Evolutionary conservation across 1,284 basidiomycete species (phyloP).

Genomic region (Microbotryum lychnidis-dioicae): DNA sequence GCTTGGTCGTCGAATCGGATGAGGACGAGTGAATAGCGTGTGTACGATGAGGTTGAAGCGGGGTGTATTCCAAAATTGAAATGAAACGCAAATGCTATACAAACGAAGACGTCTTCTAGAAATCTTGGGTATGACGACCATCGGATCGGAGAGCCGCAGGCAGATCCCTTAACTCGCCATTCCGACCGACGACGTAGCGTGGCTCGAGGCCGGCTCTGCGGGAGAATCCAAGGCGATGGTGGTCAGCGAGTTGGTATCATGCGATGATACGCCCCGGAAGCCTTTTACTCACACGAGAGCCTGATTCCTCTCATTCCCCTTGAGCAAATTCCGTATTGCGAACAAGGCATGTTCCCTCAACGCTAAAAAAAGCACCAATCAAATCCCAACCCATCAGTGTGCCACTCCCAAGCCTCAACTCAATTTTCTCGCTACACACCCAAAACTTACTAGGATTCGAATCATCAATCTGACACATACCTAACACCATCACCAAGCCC

Average conservation of each 20-base stretch:
- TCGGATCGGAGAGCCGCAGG: constrained; percentile 15
- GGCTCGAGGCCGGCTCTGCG: constrained; percentile 18
- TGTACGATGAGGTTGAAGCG: too few species aligned
- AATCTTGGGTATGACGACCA: too few species aligned
- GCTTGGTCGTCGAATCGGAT: constrained; percentile 26
- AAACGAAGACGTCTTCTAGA: too few species aligned
- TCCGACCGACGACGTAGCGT: constrained; percentile 12
- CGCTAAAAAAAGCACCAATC: constrained; percentile 46
- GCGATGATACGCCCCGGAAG: neutral
- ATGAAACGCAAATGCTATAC: too few species aligned
- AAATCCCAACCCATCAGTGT: neutral
- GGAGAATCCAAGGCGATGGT: too few species aligned
- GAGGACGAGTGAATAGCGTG: constrained; percentile 10
- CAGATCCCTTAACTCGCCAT: constrained; percentile 22
- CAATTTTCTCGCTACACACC: neutral
- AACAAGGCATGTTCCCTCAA: constrained; percentile 83
- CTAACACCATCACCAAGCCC: constrained; percentile 71
- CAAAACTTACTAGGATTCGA: constrained; percentile 69
- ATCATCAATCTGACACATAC: constrained; percentile 79
- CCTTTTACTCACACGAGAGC: constrained; percentile 52
- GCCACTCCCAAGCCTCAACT: too few species aligned
- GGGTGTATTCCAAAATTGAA: too few species aligned
- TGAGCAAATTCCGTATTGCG: constrained; percentile 65
- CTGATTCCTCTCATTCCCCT: constrained; percentile 69
- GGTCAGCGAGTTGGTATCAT: neutral